These are phyloP conservation scores for Zangia roseola DNA, from an alignment of 768 basidiomycete genomes.

Conservation along the genomic window DNA sequence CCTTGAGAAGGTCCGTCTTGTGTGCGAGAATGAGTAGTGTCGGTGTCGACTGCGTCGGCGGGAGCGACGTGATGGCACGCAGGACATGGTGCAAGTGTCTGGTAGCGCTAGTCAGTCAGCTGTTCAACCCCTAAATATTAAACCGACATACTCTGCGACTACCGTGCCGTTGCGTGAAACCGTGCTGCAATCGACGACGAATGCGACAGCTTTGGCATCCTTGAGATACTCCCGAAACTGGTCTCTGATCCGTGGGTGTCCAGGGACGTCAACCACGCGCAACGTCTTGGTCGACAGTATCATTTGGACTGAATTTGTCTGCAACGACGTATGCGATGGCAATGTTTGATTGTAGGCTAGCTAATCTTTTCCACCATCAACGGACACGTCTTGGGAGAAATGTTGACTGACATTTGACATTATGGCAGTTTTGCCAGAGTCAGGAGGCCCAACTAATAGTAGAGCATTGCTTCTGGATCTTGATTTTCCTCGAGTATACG, in stretches of 20 bases:
- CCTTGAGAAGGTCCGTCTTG: slow-evolving; percentile 70
- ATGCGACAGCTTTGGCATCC: slow-evolving; percentile 64
- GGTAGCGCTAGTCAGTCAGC: slow-evolving; percentile 3
- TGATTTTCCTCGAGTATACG: slow-evolving; percentile 44
- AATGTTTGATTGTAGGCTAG: slow-evolving; percentile 62
- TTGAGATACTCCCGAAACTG: slow-evolving; percentile 68
- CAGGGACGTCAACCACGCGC: slow-evolving; percentile 72
- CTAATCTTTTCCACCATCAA: slow-evolving; percentile 37
- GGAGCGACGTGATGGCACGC: slow-evolving; percentile 66
- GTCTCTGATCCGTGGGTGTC: slow-evolving; percentile 78
- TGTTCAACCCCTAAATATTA: background rate
- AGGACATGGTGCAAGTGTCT: slow-evolving; percentile 77
- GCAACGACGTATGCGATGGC: slow-evolving; percentile 75
- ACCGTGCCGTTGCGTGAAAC: slow-evolving; percentile 71
- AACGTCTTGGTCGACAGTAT: slow-evolving; percentile 45
- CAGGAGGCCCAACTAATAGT: slow-evolving; percentile 72
- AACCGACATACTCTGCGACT: slow-evolving; percentile 72
- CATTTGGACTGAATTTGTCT: slow-evolving; percentile 59
- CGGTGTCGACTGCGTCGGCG: slow-evolving; percentile 65
- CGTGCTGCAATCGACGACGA: slow-evolving; percentile 78
- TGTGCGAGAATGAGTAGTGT: slow-evolving; percentile 69
- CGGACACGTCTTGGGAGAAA: background rate
- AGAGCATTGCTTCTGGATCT: slow-evolving; percentile 55
- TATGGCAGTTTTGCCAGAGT: slow-evolving; percentile 81
- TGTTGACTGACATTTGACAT: slow-evolving; percentile 56